Conservation (phyloP, 768 basidiomycete species). For the Boletellus emodensis region DNA sequence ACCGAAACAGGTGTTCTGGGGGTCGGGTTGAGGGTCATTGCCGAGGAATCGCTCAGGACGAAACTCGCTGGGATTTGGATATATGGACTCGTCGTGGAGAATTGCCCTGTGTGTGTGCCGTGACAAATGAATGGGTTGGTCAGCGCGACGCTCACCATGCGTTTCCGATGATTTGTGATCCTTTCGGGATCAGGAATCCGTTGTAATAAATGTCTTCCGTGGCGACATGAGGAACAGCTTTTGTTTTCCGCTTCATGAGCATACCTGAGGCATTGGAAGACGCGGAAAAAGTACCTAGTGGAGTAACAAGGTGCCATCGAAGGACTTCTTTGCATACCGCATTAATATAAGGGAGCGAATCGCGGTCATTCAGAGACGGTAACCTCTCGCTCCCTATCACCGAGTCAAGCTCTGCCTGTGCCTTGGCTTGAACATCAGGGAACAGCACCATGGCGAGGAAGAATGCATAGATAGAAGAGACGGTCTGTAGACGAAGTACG, state of each 20-base stretch:
- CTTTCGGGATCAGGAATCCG: conserved; percentile 22
- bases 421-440: conserved; percentile 24
- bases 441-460: conserved; percentile 24
- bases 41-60: background rate
- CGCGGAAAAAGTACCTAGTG: conserved; percentile 16
- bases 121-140: background rate
- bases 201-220: conserved; percentile 17
- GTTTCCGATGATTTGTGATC: conserved; percentile 21
- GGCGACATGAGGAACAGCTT: conserved; percentile 15
- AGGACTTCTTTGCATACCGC: conserved; percentile 25
- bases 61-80: conserved; percentile 27
- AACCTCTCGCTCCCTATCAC: conserved; percentile 21
- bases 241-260: conserved; percentile 11
- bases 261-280: conserved; percentile 13
- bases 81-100: conserved; percentile 43
- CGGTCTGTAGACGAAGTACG: conserved; percentile 1
- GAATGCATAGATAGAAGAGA: conserved; percentile 19
- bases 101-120: conserved; percentile 40
- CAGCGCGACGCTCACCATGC: conserved; percentile 17
- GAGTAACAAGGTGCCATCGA: conserved; percentile 20
- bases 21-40: background rate
- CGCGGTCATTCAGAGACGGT: conserved; percentile 17
- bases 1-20: conserved; percentile 17
- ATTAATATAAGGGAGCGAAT: conserved; percentile 24
- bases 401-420: conserved; percentile 22